Base-by-base conservation (phyloP, 169 alveolate species). In the Plasmodium ovale region DNA sequence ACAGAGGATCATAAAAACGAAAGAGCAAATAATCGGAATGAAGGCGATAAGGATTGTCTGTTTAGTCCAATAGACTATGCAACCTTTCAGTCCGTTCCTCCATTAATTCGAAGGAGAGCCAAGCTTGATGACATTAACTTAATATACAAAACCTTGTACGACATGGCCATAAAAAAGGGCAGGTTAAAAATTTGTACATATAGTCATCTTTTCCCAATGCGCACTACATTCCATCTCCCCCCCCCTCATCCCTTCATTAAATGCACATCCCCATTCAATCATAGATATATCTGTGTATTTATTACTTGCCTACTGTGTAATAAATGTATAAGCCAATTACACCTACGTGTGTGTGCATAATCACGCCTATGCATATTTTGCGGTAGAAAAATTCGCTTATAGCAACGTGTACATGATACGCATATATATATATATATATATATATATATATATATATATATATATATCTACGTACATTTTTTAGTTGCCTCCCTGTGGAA, bases 61-160 rank as follows among this genome's bases (percentile, higher is more conserved):
- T 82, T 82, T 65, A 14, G 9, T 25, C 82, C 90, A 87, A 69
- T 93, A 49, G 87, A 92, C 54, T 89, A 93, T 47, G 64, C 27
- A 3, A 91, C 93, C 56, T 93, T 91, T 74, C 95, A 91, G 49
- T 29, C 87, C 2, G 92, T 93, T 19, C 96, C 96, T n/a, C 37
- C 77, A 7, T 67, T 93, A 42, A 93, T 92, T 37, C 87, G 92
- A 64, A 60, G 96, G 70, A 27, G 96, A 21, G 96, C 95, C 19
- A 93, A 89, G 54, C 39, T 93, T 56, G 94, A 91, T 37, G 95
- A 93, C 62, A 64, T 93, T 29, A 93, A 93, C 51, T 71, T 89
- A 59, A 87, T 93, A 29, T 92, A 87, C 37, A 69, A 58, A 42
- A 53, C 79, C 33, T 71, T 93, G 29, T 92, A 87, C 49, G 87